Percentiles rank a stretch among this genome's conserved stretches.
Conservation (phyloP, 306 rosid genomes). For the Medicago truncatula region MtrunA17r5.0-ANR NC_053045.1:1104501-1105000, state of each 20-base stretch:
- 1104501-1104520: neutral
- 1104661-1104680: constrained; percentile 33
- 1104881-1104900: neutral
- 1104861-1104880: neutral
- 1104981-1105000: constrained; percentile 60
- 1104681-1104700: constrained; percentile 30
- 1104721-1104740: constrained; percentile 40
- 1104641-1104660: neutral
- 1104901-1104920: neutral
- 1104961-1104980: constrained; percentile 61
- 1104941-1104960: neutral
- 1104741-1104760: constrained; percentile 34
- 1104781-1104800: constrained; percentile 2
- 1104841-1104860: constrained; percentile 6
- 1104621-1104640: constrained; percentile 31
- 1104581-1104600: constrained; percentile 9
- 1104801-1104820: constrained; percentile 49
- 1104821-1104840: constrained; percentile 36
- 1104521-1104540: constrained; percentile 7
- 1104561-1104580: neutral
- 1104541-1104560: neutral
- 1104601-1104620: constrained; percentile 36
- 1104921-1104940: neutral
- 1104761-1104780: neutral
- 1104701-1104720: neutral